A percentile compares a stretch with the other conserved stretches of the same genome.
phyloP scores from a whole-genome alignment of 371 early-diverging fungal genomes.

The Entomophthora muscae region DNA sequence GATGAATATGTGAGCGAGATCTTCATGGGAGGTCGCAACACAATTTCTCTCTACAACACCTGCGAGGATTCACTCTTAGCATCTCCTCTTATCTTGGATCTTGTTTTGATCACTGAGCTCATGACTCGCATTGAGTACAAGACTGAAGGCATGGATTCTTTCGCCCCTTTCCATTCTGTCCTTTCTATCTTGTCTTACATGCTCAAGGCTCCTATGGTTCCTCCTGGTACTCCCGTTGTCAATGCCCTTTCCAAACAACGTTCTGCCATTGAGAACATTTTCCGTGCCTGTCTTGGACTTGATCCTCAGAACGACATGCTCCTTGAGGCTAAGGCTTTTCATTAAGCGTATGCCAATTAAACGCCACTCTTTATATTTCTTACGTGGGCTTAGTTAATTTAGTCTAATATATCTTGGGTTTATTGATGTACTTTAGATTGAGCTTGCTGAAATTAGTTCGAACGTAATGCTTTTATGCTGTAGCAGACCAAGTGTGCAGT shows the following conservation, averaged over 20 bases:
- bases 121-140: slow-evolving; percentile 86
- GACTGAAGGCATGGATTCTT: slow-evolving; percentile 41
- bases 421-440: neutral
- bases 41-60: slow-evolving; percentile 89
- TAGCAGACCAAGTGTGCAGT: no score
- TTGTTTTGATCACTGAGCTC: slow-evolving; percentile 82
- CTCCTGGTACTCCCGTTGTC: slow-evolving; percentile 81
- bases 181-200: slow-evolving; percentile 74
- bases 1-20: slow-evolving; percentile 96
- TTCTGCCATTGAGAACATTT: slow-evolving; percentile 85
- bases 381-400: neutral
- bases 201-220: slow-evolving; percentile 85
- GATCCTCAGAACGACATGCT: slow-evolving; percentile 79
- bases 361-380: no score
- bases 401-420: neutral
- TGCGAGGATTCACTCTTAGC: slow-evolving; percentile 97
- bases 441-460: no score
- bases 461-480: no score
- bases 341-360: slow-evolving; percentile 6
- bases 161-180: slow-evolving; percentile 77
- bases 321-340: slow-evolving; percentile 54
- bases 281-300: slow-evolving; percentile 89
- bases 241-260: slow-evolving; percentile 90
- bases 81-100: slow-evolving; percentile 87
- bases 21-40: slow-evolving; percentile 94